Evolutionary conservation across 2,329 filamentous ascomycete species (phyloP).

Genomic region (Neofusicoccum parvum): DNA sequence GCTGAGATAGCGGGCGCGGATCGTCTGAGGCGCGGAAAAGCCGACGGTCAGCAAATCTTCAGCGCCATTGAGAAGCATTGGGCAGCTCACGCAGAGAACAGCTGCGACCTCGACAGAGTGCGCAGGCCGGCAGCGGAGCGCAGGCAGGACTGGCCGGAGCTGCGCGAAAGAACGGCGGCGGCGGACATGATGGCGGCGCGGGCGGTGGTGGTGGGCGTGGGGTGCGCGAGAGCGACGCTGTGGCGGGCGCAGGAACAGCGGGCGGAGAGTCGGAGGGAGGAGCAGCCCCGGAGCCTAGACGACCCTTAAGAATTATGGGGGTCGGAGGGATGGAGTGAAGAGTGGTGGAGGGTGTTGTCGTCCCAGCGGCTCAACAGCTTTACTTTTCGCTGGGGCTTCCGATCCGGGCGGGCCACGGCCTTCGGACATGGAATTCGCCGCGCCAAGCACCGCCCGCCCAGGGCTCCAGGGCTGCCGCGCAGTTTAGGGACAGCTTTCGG

Average conservation of each 20-base stretch:
- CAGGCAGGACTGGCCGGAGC: constrained; percentile 47
- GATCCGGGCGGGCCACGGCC: constrained; percentile 2
- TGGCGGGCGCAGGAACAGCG: constrained; percentile 28
- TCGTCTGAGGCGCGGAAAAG: constrained; percentile 33
- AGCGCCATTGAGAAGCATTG: background rate
- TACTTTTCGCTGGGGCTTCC: constrained; percentile 21
- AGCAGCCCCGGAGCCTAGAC: constrained; percentile 7
- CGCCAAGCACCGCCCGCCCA: background rate
- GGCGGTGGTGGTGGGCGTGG: constrained; percentile 30
- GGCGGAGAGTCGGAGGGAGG: constrained; percentile 7
- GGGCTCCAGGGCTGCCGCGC: background rate
- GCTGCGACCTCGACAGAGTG: constrained; percentile 41
- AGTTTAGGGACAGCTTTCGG: background rate
- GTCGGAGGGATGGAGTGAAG: constrained; percentile 2
- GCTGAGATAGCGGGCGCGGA: constrained; percentile 59
- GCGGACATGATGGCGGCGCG: constrained; percentile 55
- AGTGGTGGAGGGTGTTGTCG: constrained; percentile 13
- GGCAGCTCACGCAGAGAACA: constrained; percentile 26
- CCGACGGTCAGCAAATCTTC: constrained; percentile 30
- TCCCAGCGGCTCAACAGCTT: constrained; percentile 17
- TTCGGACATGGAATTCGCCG: constrained; percentile 7
- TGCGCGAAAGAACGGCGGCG: constrained; percentile 48
- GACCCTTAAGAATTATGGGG: background rate
- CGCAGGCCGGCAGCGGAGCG: constrained; percentile 46
- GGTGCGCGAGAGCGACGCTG: constrained; percentile 23